Evolutionary conservation across 805 yeast species (phyloP).

Genomic region (Candida chilensis): DNA sequence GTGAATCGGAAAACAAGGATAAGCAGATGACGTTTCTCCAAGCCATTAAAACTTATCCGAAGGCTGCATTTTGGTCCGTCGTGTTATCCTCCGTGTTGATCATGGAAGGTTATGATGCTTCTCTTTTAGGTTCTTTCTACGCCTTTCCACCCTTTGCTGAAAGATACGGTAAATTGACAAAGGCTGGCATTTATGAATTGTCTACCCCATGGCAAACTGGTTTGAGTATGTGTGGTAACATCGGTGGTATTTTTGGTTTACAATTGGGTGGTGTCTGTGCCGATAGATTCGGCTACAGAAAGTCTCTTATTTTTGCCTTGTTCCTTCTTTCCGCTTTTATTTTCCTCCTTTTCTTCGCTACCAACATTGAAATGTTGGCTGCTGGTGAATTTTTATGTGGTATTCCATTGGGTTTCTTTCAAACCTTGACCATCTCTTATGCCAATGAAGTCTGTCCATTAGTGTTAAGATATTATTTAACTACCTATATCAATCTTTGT

Average conservation of each 20-base stretch:
- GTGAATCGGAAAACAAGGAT: constrained; percentile 11
- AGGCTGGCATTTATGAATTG: constrained; percentile 16
- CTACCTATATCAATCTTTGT: constrained; percentile 40
- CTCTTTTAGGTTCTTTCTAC: constrained; percentile 29
- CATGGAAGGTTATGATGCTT: constrained; percentile 41
- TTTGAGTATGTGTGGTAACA: constrained; percentile 15
- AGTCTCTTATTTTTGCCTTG: constrained; percentile 21
- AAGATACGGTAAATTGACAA: constrained; percentile 26
- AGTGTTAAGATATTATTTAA: constrained; percentile 36
- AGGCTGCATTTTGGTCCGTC: constrained; percentile 39
- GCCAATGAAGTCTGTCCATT: constrained; percentile 52
- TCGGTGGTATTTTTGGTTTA: constrained; percentile 38
- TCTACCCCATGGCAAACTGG: constrained; percentile 33
- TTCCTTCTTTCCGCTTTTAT: constrained; percentile 21
- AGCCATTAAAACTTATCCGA: constrained; percentile 30
- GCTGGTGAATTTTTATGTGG: constrained; percentile 35
- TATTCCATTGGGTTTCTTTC: constrained; percentile 47
- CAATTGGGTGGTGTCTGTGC: constrained; percentile 32
- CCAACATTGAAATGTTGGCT: constrained; percentile 22
- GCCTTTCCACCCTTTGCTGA: constrained; percentile 33
- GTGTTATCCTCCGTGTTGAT: constrained; percentile 31
- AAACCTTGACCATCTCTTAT: constrained; percentile 40
- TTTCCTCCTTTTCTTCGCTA: constrained; percentile 38
- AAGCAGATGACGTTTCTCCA: constrained; percentile 14
- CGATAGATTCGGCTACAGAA: constrained; percentile 36